These are phyloP conservation scores for Ulmus americana DNA, from an alignment of 331 rosid genomes.

Conservation along the genomic window DNA sequence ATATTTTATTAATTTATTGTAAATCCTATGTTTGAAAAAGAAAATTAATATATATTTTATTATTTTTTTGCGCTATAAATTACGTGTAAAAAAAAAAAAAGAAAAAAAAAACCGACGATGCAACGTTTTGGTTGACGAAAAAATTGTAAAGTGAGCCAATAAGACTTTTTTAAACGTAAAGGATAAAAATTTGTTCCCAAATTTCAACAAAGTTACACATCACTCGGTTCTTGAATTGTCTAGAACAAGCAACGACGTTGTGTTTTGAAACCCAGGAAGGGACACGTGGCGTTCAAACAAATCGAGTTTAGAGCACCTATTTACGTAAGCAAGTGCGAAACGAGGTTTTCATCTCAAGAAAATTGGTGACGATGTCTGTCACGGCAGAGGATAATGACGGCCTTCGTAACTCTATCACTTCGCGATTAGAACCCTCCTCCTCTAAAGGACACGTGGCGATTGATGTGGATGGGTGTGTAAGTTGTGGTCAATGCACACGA, in stretches of 20 bases:
- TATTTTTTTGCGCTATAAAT: too few species aligned
- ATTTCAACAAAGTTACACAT: not conserved
- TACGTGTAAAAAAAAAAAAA: too few species aligned
- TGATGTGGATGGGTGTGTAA: too few species aligned
- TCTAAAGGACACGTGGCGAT: not conserved
- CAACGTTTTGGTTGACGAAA: too few species aligned
- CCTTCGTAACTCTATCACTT: slow-evolving; percentile 6
- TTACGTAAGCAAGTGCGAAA: not conserved
- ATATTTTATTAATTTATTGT: too few species aligned
- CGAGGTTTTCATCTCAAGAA: slow-evolving; percentile 6
- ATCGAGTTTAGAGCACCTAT: not conserved
- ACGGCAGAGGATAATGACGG: slow-evolving; percentile 19
- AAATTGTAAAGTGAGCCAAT: too few species aligned
- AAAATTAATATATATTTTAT: too few species aligned
- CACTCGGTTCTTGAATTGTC: not conserved
- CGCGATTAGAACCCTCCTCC: not conserved
- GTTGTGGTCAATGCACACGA: not conserved
- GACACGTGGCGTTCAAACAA: not conserved
- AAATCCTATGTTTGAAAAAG: too few species aligned
- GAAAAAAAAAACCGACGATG: too few species aligned
- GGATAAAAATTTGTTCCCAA: not conserved
- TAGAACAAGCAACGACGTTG: not conserved
- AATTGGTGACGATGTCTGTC: slow-evolving; percentile 19
- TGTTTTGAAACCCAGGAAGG: not conserved
- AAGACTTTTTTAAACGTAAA: too few species aligned